These are phyloP conservation scores for Suhomyces yuchorum DNA, from an alignment of 1,139 yeast species.

Conservation along the genomic window DNA sequence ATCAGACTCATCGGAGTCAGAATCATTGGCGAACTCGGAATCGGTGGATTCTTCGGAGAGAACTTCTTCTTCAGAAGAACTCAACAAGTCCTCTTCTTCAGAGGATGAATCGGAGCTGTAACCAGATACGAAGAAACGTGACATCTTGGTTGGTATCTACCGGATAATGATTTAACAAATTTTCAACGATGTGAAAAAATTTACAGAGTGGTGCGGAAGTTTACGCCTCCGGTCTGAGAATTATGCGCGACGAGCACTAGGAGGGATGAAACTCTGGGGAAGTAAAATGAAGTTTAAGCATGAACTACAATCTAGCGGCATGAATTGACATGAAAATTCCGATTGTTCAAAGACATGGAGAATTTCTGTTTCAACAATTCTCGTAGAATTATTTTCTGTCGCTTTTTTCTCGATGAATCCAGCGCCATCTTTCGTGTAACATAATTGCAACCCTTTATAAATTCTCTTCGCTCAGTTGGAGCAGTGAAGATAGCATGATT, in stretches of 20 bases:
- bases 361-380: too few species aligned
- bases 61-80: slow-evolving; percentile 70
- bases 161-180: slow-evolving; percentile 15
- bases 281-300: background rate
- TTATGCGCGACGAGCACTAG: slow-evolving; percentile 4
- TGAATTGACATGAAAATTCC: background rate
- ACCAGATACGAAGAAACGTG: slow-evolving; percentile 74
- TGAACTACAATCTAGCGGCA: background rate
- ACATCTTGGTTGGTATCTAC: slow-evolving; percentile 43
- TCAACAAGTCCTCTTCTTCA: slow-evolving; percentile 73
- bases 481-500: too few species aligned
- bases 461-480: too few species aligned
- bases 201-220: slow-evolving; percentile 11
- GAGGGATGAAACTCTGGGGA: too few species aligned
- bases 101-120: slow-evolving; percentile 68
- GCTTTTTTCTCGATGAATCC: too few species aligned
- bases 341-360: too few species aligned
- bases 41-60: slow-evolving; percentile 42
- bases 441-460: too few species aligned
- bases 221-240: slow-evolving; percentile 12
- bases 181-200: slow-evolving; percentile 22
- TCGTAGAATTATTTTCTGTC: too few species aligned
- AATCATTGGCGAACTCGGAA: slow-evolving; percentile 31
- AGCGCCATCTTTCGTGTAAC: too few species aligned
- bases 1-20: slow-evolving; percentile 45